Conservation (phyloP, 768 basidiomycete genomes). For the Lactarius trivialis region DNA sequence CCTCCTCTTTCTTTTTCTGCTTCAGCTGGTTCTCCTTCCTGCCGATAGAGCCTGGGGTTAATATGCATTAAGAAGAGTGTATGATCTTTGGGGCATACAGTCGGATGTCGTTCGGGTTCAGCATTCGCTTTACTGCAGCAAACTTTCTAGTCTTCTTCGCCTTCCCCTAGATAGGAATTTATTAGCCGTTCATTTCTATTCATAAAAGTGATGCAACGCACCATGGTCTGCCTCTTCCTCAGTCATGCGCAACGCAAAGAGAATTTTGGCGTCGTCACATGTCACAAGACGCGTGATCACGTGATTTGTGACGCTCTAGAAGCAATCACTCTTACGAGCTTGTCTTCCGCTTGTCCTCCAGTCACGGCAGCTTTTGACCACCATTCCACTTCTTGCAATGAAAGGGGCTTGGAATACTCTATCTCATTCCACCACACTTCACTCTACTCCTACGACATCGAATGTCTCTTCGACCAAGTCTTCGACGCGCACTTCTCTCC, state of each 20-base stretch:
- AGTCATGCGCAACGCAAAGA: too few species aligned
- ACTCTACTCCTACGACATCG: slow-evolving; percentile 3
- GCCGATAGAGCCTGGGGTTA: not conserved
- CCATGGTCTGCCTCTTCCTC: slow-evolving; percentile 15
- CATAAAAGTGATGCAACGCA: not conserved
- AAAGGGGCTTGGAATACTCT: not conserved
- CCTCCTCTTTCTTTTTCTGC: slow-evolving; percentile 77
- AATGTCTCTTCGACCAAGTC: not conserved
- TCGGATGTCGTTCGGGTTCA: slow-evolving; percentile 90
- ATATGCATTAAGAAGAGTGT: not conserved
- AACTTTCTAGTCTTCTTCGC: slow-evolving; percentile 95
- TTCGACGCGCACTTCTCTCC: slow-evolving; percentile 22
- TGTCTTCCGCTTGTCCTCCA: not conserved
- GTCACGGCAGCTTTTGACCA: too few species aligned
- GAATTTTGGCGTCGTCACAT: not conserved
- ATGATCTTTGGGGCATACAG: slow-evolving; percentile 48
- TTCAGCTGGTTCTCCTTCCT: slow-evolving; percentile 95
- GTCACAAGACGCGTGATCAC: slow-evolving; percentile 16
- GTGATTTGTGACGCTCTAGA: slow-evolving; percentile 12
- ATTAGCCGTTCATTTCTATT: not conserved
- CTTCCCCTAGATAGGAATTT: slow-evolving; percentile 50
- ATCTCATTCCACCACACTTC: slow-evolving; percentile 1
- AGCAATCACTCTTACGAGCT: not conserved
- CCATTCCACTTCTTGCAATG: slow-evolving; percentile 4
- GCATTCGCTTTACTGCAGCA: slow-evolving; percentile 85